These are phyloP conservation scores for Pseudomassariella vexata DNA, from an alignment of 2,329 filamentous ascomycete genomes.

Conservation along the genomic window DNA sequence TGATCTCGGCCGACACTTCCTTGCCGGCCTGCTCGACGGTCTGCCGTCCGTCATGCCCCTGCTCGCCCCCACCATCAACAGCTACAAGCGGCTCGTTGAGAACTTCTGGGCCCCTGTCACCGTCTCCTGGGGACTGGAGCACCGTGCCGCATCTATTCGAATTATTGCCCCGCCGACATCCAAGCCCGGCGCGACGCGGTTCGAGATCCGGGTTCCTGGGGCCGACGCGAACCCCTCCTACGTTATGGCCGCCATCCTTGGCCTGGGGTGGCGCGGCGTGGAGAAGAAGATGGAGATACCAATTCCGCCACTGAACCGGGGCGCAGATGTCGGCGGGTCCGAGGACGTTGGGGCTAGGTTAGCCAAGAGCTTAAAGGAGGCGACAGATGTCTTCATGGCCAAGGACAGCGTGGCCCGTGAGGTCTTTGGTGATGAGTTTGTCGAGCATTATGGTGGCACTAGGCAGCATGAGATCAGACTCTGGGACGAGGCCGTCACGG, in stretches of 20 bases:
- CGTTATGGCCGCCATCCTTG: slow-evolving; percentile 81
- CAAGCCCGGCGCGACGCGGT: slow-evolving; percentile 78
- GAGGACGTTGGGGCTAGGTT: slow-evolving; percentile 69
- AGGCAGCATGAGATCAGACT: slow-evolving; percentile 84
- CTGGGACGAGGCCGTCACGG: slow-evolving; percentile 95
- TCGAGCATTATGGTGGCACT: slow-evolving; percentile 91
- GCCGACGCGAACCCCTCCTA: slow-evolving; percentile 88
- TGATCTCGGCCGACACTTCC: slow-evolving; percentile 85
- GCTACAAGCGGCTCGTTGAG: slow-evolving; percentile 95
- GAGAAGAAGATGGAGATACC: slow-evolving; percentile 85
- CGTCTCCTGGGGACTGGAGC: slow-evolving; percentile 93
- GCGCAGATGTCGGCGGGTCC: slow-evolving; percentile 70
- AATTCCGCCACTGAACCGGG: slow-evolving; percentile 77
- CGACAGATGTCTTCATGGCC: slow-evolving; percentile 70
- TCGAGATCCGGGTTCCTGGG: slow-evolving; percentile 91
- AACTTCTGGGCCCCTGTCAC: slow-evolving; percentile 99
- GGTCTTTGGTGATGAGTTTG: slow-evolving; percentile 90
- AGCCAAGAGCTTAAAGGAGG: slow-evolving; percentile 81
- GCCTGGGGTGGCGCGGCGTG: slow-evolving; percentile 82
- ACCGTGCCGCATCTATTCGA: slow-evolving; percentile 85
- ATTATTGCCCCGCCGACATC: slow-evolving; percentile 84
- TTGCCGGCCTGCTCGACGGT: slow-evolving; percentile 83
- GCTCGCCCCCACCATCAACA: slow-evolving; percentile 91
- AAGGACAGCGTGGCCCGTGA: slow-evolving; percentile 84
- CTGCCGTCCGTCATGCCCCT: slow-evolving; percentile 94